Conservation (phyloP, 2,329 filamentous ascomycete species). For the Pseudogymnoascus verrucosus region DNA sequence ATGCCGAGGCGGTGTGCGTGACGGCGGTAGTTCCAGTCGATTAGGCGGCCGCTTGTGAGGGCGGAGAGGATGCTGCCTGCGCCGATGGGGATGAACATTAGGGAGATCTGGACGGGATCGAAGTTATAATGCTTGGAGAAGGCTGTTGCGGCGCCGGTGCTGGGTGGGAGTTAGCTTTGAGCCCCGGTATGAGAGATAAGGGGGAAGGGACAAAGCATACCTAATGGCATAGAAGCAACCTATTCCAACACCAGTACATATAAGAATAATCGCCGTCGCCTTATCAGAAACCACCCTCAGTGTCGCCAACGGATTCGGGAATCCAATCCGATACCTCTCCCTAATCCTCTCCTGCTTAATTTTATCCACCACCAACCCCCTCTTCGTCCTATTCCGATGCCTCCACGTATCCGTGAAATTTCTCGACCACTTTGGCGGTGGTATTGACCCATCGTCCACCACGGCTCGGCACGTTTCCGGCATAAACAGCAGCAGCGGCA, state of each 20-base stretch:
- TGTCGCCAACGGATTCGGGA: conserved; percentile 35
- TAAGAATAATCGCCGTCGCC: conserved; percentile 37
- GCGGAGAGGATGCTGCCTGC: conserved; percentile 38
- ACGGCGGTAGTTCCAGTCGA: conserved; percentile 62
- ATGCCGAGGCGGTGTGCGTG: conserved; percentile 48
- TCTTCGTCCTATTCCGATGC: conserved; percentile 14
- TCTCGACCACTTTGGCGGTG: conserved; percentile 46
- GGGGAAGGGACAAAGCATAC: background rate
- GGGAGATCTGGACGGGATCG: conserved; percentile 45
- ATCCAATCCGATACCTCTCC: conserved; percentile 19
- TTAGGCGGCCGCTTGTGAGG: conserved; percentile 40
- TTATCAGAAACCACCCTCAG: conserved; percentile 35
- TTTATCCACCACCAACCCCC: conserved; percentile 14
- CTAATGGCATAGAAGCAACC: conserved; percentile 40
- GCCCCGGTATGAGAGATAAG: background rate
- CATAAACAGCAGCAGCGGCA: conserved; percentile 28
- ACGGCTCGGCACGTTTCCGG: conserved; percentile 44
- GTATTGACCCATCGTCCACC: conserved; percentile 50
- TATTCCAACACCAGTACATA: conserved; percentile 35
- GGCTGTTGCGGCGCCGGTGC: conserved; percentile 35
- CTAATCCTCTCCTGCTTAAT: conserved; percentile 24
- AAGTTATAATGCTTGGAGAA: conserved; percentile 46
- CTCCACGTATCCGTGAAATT: conserved; percentile 38
- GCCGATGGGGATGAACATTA: conserved; percentile 44
- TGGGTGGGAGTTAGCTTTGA: conserved; percentile 19